A percentile compares a stretch with the other conserved stretches of the same genome.
Conservation (phyloP, 768 basidiomycete species). For the Macrolepiota dolichaula region DNA sequence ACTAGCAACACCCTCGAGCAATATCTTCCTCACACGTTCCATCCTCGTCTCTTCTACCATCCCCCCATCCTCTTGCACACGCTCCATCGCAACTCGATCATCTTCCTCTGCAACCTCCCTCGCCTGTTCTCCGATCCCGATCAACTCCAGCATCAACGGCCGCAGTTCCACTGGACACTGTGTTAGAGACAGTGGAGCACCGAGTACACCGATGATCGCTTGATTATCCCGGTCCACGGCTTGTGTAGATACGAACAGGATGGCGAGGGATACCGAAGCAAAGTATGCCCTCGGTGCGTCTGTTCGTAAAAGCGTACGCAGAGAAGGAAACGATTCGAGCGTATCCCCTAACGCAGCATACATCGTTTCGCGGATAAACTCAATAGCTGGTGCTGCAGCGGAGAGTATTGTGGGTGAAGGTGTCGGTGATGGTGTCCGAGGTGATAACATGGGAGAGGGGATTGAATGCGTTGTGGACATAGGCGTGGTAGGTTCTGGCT, state of each 20-base stretch:
- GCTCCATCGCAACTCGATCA: slow-evolving; percentile 44
- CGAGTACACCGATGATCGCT: slow-evolving; percentile 52
- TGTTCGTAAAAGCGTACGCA: slow-evolving; percentile 51
- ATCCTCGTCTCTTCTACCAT: slow-evolving; percentile 44
- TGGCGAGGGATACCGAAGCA: slow-evolving; percentile 66
- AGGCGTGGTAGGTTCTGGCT: slow-evolving; percentile 18
- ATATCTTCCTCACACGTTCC: slow-evolving; percentile 54
- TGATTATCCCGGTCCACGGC: slow-evolving; percentile 46
- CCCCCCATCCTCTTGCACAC: slow-evolving; percentile 30
- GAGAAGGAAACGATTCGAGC: slow-evolving; percentile 49
- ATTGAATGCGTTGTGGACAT: no score
- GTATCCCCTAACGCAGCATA: slow-evolving; percentile 78
- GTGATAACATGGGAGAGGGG: not conserved
- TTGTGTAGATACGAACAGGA: slow-evolving; percentile 61
- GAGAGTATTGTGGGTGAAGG: slow-evolving; percentile 30
- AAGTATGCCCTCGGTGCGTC: slow-evolving; percentile 80
- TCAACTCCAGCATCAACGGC: slow-evolving; percentile 71
- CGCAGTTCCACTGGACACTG: slow-evolving; percentile 62
- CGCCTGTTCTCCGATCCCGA: slow-evolving; percentile 48
- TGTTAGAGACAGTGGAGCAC: slow-evolving; percentile 47
- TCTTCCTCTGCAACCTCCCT: slow-evolving; percentile 53
- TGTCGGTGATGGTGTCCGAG: slow-evolving; percentile 22
- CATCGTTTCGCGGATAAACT: slow-evolving; percentile 82
- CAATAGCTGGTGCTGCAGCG: slow-evolving; percentile 51
- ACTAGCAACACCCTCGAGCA: slow-evolving; percentile 49